Evolutionary conservation across 306 rosid species (phyloP).

Genomic region (Rosa persica): DNA sequence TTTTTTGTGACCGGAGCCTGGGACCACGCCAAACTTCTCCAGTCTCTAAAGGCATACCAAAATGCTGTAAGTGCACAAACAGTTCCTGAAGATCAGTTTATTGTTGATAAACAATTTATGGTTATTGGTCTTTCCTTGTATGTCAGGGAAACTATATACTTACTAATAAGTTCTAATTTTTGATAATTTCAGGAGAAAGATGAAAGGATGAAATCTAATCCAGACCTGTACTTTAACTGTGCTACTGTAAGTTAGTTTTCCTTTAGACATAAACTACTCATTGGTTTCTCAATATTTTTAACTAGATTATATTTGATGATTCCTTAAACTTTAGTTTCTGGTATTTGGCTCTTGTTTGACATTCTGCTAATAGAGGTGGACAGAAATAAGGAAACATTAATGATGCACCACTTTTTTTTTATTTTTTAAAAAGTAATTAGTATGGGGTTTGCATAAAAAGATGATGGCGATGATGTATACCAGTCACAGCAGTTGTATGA

Average conservation of each 20-base stretch:
- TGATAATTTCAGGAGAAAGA: slow-evolving; percentile 78
- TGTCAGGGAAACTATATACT: slow-evolving; percentile 10
- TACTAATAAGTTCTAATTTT: slow-evolving; percentile 36
- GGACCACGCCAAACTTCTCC: slow-evolving; percentile 82
- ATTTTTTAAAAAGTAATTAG: not conserved
- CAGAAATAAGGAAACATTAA: not conserved
- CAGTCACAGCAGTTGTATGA: not conserved
- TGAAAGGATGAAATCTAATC: slow-evolving; percentile 80
- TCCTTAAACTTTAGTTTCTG: not conserved
- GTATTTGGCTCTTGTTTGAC: not conserved
- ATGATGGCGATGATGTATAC: not conserved
- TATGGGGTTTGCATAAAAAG: not conserved
- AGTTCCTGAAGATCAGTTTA: slow-evolving; percentile 14
- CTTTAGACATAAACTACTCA: not conserved
- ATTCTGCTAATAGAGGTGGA: not conserved
- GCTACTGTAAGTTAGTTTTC: slow-evolving; percentile 65
- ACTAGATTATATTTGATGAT: not conserved
- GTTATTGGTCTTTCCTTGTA: not conserved
- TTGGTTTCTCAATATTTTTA: not conserved
- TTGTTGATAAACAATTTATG: slow-evolving; percentile 9
- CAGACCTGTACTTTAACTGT: slow-evolving; percentile 80
- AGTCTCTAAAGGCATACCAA: slow-evolving; percentile 93
- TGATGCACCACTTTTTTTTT: not conserved
- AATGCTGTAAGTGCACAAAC: slow-evolving; percentile 80
- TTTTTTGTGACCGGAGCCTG: slow-evolving; percentile 91